These are phyloP conservation scores for Triticum turgidum DNA, from an alignment of 176 grass and related monocot species.

Conservation along the genomic window DNA sequence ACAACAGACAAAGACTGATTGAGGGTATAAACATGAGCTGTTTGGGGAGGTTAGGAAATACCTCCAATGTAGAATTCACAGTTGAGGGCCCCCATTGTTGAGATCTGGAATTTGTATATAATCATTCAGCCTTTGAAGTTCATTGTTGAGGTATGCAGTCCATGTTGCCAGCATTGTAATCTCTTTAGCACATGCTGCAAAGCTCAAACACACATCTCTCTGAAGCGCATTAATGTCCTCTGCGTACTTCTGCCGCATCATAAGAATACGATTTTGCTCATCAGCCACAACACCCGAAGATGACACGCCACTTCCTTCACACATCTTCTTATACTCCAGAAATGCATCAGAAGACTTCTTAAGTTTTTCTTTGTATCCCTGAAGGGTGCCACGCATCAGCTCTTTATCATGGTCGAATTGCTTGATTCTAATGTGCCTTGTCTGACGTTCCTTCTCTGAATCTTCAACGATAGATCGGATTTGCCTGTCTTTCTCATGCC, in stretches of 20 bases:
- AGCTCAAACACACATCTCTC: not conserved
- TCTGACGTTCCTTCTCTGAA: not conserved
- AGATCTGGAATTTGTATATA: slow-evolving; percentile 32
- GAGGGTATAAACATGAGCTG: not conserved
- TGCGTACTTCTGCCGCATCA: not conserved
- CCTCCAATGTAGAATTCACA: slow-evolving; percentile 17
- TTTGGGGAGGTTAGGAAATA: slow-evolving; percentile 19
- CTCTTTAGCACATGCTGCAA: not conserved
- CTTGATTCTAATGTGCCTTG: not conserved
- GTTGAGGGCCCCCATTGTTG: slow-evolving; percentile 23
- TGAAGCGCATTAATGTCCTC: not conserved
- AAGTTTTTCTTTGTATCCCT: not conserved
- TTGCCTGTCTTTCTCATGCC: slow-evolving; percentile 2
- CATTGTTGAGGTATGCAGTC: not conserved
- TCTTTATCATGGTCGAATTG: not conserved
- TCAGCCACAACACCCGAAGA: not conserved
- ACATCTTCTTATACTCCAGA: not conserved
- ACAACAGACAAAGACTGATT: not conserved
- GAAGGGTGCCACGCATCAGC: not conserved
- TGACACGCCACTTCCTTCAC: slow-evolving; percentile 9
- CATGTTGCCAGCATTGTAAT: not conserved
- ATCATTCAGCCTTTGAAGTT: slow-evolving; percentile 32
- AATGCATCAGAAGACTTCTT: slow-evolving; percentile 10
- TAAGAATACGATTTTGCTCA: not conserved
- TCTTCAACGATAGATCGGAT: not conserved